Evolutionary conservation across 2,329 filamentous ascomycete species (phyloP), one percentile per base, ranked within the genome.

Genomic region (Trichothecium sympodiale): DNA sequence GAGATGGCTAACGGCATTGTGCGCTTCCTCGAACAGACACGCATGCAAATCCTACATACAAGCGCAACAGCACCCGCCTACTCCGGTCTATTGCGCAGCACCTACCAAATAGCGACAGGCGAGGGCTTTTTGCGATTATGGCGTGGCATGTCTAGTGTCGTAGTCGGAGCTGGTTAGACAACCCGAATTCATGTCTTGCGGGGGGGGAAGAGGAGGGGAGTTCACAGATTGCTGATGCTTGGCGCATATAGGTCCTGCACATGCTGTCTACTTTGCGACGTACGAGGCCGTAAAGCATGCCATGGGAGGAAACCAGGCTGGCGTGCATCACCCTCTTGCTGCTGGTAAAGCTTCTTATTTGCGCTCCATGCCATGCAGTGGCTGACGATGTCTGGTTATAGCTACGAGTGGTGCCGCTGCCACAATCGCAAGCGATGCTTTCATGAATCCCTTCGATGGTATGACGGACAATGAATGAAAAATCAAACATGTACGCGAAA

Each of bases 371-470:
- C 4, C 8, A 32, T 26, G 14, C 34, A 27, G 23, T n/a, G 26
- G 31, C 39, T 48, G 36, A 49, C 29, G 7, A 25, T 29, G 25
- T 30, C 31, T 16, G 28, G n/a, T n/a, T n/a, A 29, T 55, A 94
- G 91, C 86, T 42, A 81, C 86, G 43, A 94, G 87, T 55, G 91
- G 91, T 61, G 89, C 91, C 41, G 84, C 84, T 49, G 91, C 91
- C 45, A 96, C 91, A 7, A 95, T 96, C 56, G 85, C 89, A 26
- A 95, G 88, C 57, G 91, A 98, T 67, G 91, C 91, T 37, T 77
- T 98, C 46, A 98, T 98, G 91, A 98, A 96, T 55, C 91, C 91
- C 16, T 98, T 98, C 57, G 91, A 98, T 64, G 87, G 87, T 94
- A 72, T 51, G 75, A 17, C 8, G 29, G 17, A n/a, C n/a, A n/a